Base-by-base conservation (phyloP, 805 yeast species). In the Lachancea thermotolerans region DNA sequence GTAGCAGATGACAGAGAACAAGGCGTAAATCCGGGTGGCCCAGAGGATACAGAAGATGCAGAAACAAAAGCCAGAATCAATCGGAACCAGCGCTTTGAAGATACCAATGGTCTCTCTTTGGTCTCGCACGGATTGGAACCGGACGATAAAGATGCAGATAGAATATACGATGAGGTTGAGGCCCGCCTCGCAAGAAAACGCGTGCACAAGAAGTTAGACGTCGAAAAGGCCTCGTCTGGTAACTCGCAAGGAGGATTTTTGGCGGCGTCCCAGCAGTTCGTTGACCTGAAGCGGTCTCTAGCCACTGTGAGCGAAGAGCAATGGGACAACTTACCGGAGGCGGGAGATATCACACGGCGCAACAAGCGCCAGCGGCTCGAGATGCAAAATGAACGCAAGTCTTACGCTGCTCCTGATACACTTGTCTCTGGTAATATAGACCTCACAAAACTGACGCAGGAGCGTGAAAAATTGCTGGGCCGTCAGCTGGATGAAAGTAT, bases 321-420 rank as follows among this genome's bases (percentile, higher is more conserved):
- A 56, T 91, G 99, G 99, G 72, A 75, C 4, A 73, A 70, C 49
- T 58, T 91, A 3, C 98, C 98, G 0, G 96, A 88, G 50, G 93
- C 87, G 1, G 85, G 88, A 1, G 98, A 91, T 62, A 69, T 86
- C 56, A 93, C 99, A 0, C 74, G 80, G 56, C 71, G 78, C 46
- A 88, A 88, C 63, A 87, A 89, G 53, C 67, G 98, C 45, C 68
- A 75, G 40, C 68, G 96, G 44, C 62, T 79, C 37, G 71, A 79
- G 44, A 75, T 77, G 39, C 83, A 81, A 56, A 73, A 70, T 53
- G 77, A 77, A 47, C 80, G 81, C 50, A 68, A 96, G 48, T 78
- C 76, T 35, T 91, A 88, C 59, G 88, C 95, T 9, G 85, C 85
- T 2, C 93, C 96, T 0, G 97, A 91, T 60, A 59, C 78, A 1